Evolutionary conservation across 2,329 filamentous ascomycete genomes (phyloP), one percentile per base, ranked within the genome.

Genomic region (Elsinoe necatrix): DNA sequence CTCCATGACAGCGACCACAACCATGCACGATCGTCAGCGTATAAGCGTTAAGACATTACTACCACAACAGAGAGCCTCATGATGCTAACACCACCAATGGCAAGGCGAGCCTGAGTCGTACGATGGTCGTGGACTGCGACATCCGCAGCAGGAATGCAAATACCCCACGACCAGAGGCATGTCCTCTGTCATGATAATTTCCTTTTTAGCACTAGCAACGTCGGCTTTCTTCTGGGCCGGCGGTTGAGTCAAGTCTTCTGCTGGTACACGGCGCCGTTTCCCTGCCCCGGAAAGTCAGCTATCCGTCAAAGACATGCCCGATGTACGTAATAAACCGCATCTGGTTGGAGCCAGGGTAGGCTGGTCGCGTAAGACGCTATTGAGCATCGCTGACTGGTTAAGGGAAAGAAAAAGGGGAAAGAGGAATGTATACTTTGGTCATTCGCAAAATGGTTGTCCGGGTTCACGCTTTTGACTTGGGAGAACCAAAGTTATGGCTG

Each of bases 41-140:
- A 25, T 45, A 11, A 25, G 14, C 41, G 21, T 45, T 45, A 25
- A 45, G 41, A 45, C 41, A 45, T 45, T 45, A 45, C 41, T 23
- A 14, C 21, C 41, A 45, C 14, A 25, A 25, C 41, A 45, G 23
- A 45, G 12, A 45, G 18, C 21, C 41, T 18, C 41, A 45, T 45
- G 41, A 23, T 45, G 41, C 25, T 14, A 9, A 45, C n/a, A n/a
- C 41, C 41, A 45, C 41, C 41, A 45, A 45, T 45, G 20, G 11
- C 20, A 25, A 25, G 23, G 11, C 20, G 14, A 25, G 41, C 23
- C 9, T 45, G 20, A 45, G 41, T 45, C 41, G 41, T 45, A 45
- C 41, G 41, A 45, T 45, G 41, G 41, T 45, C 41, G 41, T 20
- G 41, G 41, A 45, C 41, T 45, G 41, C 41, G 23, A 45, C 41